Conservation (phyloP, 2,329 filamentous ascomycete genomes). For the Colletotrichum sublineola region DNA sequence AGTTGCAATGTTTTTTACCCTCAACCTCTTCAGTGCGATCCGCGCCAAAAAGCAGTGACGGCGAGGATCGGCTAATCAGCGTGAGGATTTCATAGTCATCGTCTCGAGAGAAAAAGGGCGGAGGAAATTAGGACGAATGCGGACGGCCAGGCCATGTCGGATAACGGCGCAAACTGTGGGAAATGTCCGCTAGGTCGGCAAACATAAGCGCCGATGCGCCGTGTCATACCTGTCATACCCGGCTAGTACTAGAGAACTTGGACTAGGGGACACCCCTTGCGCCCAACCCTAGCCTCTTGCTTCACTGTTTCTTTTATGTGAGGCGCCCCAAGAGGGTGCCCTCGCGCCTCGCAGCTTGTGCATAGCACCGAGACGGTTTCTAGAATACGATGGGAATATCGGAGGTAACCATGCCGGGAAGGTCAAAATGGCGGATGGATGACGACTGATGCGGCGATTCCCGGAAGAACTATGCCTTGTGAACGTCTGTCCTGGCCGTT, state of each 20-base stretch:
- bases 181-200: conserved; percentile 16
- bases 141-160: neutral
- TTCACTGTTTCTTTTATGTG: conserved; percentile 8
- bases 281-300: neutral
- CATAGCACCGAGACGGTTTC: conserved; percentile 12
- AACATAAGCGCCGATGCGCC: conserved; percentile 33
- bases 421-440: conserved; percentile 10
- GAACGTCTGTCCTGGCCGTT: conserved; percentile 6
- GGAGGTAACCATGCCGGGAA: neutral
- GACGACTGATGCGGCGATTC: neutral
- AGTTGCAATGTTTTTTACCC: neutral
- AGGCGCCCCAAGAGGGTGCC: conserved; percentile 1
- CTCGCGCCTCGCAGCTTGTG: conserved; percentile 16
- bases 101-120: neutral
- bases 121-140: neutral
- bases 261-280: conserved; percentile 4
- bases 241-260: neutral
- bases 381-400: neutral
- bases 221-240: conserved; percentile 5
- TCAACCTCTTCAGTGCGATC: neutral
- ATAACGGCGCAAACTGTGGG: neutral
- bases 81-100: no score
- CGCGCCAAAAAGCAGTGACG: neutral
- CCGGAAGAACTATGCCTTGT: neutral
- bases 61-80: no score